Base-by-base conservation (phyloP, 805 yeast species). In the Candida verbasci region DNA sequence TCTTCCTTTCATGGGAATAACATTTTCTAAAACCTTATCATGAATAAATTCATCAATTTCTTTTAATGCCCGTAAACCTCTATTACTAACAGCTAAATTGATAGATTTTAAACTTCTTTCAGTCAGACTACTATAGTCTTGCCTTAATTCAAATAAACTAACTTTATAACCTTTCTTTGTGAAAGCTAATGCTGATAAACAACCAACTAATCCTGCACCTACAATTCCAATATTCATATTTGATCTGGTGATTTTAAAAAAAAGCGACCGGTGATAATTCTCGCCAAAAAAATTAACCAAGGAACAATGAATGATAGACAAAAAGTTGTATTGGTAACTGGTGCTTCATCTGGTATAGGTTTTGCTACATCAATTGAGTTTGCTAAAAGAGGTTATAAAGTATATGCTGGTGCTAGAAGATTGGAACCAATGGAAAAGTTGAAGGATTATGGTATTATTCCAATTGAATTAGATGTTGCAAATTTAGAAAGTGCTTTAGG, bases 191-290 rank as follows among this genome's bases (percentile, higher is more conserved):
- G 96, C 93, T 0, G 89, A 74, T 4, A 87, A 65, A 37, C 93
- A 75, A 0, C 97, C 97, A 2, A 89, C 97, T 5, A 86, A 75
- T 0, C 97, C 97, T 1, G 93, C 95, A 1, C 97, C 97, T 12
- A 89, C 74, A 20, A 89, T 69, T 1, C 76, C 87, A 3, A 67
- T 57, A 11, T 29, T 17, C n/a, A 15, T 7, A n/a, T 17, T 18
- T 31, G 15, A 24, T 16, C 22, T 31, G 12, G 16, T 24, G 27
- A 10, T 11, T 5, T 11, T 7, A 31, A 10, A 23, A 21, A 31
- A 31, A 21, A n/a, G n/a, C n/a, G n/a, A n/a, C n/a, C n/a, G n/a
- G n/a, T n/a, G n/a, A n/a, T n/a, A n/a, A n/a, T n/a, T n/a, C n/a
- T n/a, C n/a, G n/a, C n/a, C n/a, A n/a, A n/a, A n/a, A n/a, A n/a